Percentiles rank a stretch among this genome's conserved stretches.
These are phyloP conservation scores for Populus nigra DNA, from an alignment of 345 rosid species.

Conservation along the genomic window DNA sequence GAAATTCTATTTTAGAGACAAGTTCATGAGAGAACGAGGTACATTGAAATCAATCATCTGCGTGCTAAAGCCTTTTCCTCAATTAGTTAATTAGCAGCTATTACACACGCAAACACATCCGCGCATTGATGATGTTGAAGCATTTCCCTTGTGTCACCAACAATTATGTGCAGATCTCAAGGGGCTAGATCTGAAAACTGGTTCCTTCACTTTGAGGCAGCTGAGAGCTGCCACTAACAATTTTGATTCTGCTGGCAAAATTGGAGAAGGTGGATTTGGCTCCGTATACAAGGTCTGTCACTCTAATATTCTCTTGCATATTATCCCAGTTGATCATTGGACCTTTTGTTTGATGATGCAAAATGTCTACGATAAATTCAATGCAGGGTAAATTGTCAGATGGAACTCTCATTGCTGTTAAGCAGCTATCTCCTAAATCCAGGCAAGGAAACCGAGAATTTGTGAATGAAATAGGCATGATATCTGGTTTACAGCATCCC, in stretches of 20 bases:
- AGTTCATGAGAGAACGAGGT: conserved; percentile 10
- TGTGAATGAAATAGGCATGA: no score
- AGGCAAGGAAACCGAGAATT: no score
- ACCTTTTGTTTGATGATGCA: background rate
- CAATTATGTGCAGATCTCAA: conserved; percentile 7
- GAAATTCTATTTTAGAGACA: conserved; percentile 15
- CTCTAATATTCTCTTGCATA: background rate
- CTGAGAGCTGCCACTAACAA: conserved; percentile 47
- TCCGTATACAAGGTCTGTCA: conserved; percentile 48
- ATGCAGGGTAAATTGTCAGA: conserved; percentile 55
- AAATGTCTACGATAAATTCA: background rate
- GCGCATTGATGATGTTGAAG: background rate
- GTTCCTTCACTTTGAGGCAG: conserved; percentile 45
- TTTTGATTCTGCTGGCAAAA: conserved; percentile 45
- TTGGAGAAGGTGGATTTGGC: conserved; percentile 70
- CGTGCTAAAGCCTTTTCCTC: no score
- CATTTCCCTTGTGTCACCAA: background rate
- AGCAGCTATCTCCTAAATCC: background rate
- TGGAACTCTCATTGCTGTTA: conserved; percentile 61
- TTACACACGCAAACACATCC: background rate
- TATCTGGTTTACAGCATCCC: no score
- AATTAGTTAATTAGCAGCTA: background rate
- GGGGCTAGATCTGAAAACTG: conserved; percentile 21
- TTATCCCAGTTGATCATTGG: background rate
- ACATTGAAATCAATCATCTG: background rate